phyloP scores from a whole-genome alignment of 2,329 filamentous ascomycete genomes.

The Calonectria crousiana region DNA sequence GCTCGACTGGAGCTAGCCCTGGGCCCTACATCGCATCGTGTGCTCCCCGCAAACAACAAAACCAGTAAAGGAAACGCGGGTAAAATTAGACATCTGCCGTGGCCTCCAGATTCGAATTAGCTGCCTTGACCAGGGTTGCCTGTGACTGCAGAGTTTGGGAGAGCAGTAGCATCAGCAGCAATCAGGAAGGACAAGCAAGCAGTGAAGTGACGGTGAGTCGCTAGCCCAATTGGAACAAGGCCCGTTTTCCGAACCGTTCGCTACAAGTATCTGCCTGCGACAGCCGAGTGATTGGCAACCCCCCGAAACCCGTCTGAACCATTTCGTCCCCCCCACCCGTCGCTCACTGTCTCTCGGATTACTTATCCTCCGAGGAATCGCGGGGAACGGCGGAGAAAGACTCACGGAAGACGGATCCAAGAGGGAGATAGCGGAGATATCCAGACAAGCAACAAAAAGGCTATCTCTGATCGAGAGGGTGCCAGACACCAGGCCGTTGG shows the following conservation, averaged over 20 bases:
- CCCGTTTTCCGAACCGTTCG: constrained; percentile 15
- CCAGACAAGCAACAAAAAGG: background rate
- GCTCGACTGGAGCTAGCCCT: constrained; percentile 34
- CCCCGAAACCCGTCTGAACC: constrained; percentile 16
- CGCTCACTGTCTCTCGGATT: background rate
- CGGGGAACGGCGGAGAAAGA: constrained; percentile 14
- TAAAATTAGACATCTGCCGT: constrained; percentile 16
- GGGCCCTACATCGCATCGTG: background rate
- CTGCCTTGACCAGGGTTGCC: background rate
- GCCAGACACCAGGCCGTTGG: background rate
- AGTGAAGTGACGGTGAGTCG: constrained; percentile 23
- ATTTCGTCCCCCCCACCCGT: background rate
- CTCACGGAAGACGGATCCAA: background rate
- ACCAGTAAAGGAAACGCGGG: background rate
- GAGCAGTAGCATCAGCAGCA: background rate
- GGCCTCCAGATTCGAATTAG: background rate
- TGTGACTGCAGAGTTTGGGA: background rate
- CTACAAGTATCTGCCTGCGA: background rate
- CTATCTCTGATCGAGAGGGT: background rate
- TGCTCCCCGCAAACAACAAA: constrained; percentile 6
- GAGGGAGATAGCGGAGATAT: constrained; percentile 16
- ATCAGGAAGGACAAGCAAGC: background rate
- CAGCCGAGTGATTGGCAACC: constrained; percentile 1
- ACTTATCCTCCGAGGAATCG: constrained; percentile 21
- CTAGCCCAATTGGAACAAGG: constrained; percentile 22